Evolutionary conservation across 768 basidiomycete species (phyloP), one percentile per base, ranked within the genome.

Genomic region (Calocera viscosa): DNA sequence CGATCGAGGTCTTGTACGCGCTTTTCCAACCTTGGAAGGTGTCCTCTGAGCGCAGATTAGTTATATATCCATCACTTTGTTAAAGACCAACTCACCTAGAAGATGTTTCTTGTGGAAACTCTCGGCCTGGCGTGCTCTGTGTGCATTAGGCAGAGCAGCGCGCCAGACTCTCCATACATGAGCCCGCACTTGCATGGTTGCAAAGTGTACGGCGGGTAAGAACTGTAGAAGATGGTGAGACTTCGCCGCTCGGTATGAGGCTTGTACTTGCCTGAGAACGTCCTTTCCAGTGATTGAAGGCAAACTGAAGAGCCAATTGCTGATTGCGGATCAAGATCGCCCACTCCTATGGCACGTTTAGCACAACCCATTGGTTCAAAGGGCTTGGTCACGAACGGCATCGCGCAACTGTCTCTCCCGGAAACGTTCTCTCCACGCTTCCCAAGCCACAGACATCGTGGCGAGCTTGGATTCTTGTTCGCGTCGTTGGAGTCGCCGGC

Each of bases 391-490:
- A 39, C 32, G 11, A 28, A 60, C 53, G 14, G 53, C 53, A 60
- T 60, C 53, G 53, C 82, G 83, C 63, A 93, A 77, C 68, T 79
- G 80, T 69, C 84, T 84, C 64, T 87, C 83, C 69, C 79, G 81
- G 73, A 84, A 90, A 32, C 81, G 83, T 66, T 87, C 89, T 72
- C 85, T 78, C 91, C 91, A 94, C 71, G 79, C 86, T 66, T 90
- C 88, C 90, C 90, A 92, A 17, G 82, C 83, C 33, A 76, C 77
- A 34, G 81, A 79, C 33, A 87, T 76, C 30, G 79, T 72, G 16
- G 78, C 77, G 16, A 81, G 76, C 69, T 83, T 81, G 69, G 89
- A 79, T 69, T 89, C 83, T 32, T 83, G 80, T 72, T 89, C 87
- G 69, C 82, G 84, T 65, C 82, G 80, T 66, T 82, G 82, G 53